Conservation (phyloP, 2,329 filamentous ascomycete genomes). For the Cytospora paraplurivora region DNA sequence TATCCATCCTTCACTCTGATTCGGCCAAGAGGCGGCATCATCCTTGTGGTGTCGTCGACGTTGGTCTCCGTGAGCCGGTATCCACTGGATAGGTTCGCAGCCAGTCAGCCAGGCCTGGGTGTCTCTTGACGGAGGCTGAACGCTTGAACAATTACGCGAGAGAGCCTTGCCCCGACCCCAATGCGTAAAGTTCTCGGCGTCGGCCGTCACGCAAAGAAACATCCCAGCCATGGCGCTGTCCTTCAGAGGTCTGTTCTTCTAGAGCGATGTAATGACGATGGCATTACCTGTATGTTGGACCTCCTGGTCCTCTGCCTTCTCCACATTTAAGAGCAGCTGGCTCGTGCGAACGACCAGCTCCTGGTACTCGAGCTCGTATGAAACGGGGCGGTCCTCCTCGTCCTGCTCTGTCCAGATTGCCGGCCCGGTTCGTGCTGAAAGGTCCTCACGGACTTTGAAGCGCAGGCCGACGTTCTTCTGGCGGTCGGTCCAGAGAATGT, state of each 20-base stretch:
- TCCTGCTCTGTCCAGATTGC: conserved; percentile 24
- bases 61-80: conserved; percentile 20
- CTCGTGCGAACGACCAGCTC: conserved; percentile 69
- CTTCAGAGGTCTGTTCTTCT: conserved; percentile 20
- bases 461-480: conserved; percentile 66
- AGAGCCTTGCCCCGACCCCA: conserved; percentile 29
- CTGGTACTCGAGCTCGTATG: conserved; percentile 71
- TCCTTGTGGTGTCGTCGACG: conserved; percentile 29
- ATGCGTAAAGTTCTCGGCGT: conserved; percentile 7
- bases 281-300: conserved; percentile 64
- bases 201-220: conserved; percentile 4
- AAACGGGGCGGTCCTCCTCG: conserved; percentile 63
- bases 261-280: conserved; percentile 61
- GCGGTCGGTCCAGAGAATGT: conserved; percentile 70
- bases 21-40: conserved; percentile 25
- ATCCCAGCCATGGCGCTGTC: conserved; percentile 5
- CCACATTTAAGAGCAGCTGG: conserved; percentile 64
- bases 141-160: conserved; percentile 3
- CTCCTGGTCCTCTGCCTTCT: conserved; percentile 64
- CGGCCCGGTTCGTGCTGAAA: conserved; percentile 50
- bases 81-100: conserved; percentile 12
- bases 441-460: conserved; percentile 62
- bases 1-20: background rate
- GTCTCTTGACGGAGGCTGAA: conserved; percentile 10
- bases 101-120: conserved; percentile 1